Percentiles rank a stretch among this genome's conserved stretches.
Conservation (phyloP, 192 early-diverging fungal species). For the Coemansia reversa region DNA sequence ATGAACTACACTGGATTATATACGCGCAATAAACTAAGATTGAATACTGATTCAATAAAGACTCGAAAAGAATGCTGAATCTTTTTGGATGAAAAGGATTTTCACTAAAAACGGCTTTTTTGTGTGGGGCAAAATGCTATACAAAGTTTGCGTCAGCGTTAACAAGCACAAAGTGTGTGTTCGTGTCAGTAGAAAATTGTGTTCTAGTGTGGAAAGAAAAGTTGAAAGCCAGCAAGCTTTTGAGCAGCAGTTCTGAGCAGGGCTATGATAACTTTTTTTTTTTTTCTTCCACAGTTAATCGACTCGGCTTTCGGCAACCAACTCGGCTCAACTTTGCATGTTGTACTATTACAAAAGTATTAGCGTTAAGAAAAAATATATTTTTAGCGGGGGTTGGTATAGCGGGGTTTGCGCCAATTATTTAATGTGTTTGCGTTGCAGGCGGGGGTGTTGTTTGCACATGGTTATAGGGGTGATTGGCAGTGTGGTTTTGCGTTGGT, state of each 20-base stretch:
- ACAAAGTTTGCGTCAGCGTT: not conserved
- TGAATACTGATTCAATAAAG: not conserved
- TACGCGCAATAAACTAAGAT: not conserved
- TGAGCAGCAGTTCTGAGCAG: not conserved
- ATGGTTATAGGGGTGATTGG: too few relatives aligned
- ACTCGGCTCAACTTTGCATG: not conserved
- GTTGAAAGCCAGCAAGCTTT: not conserved
- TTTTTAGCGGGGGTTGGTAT: too few relatives aligned
- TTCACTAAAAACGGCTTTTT: not conserved
- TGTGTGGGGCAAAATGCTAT: not conserved
- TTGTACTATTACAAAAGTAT: too few relatives aligned
- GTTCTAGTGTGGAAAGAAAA: not conserved
- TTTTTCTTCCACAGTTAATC: not conserved
- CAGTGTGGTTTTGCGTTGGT: too few relatives aligned
- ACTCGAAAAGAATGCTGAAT: conserved; percentile 2
- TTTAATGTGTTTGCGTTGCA: too few relatives aligned
- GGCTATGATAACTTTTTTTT: too few relatives aligned
- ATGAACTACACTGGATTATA: not conserved
- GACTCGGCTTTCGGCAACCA: not conserved
- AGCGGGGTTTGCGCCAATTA: too few relatives aligned
- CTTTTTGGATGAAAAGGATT: conserved; percentile 5
- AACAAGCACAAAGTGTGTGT: not conserved
- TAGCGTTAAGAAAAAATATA: too few relatives aligned
- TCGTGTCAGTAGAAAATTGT: not conserved
- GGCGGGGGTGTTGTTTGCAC: too few relatives aligned